Evolutionary conservation across 1,284 basidiomycete species (phyloP).

Genomic region (Cryptococcus amylolentus): DNA sequence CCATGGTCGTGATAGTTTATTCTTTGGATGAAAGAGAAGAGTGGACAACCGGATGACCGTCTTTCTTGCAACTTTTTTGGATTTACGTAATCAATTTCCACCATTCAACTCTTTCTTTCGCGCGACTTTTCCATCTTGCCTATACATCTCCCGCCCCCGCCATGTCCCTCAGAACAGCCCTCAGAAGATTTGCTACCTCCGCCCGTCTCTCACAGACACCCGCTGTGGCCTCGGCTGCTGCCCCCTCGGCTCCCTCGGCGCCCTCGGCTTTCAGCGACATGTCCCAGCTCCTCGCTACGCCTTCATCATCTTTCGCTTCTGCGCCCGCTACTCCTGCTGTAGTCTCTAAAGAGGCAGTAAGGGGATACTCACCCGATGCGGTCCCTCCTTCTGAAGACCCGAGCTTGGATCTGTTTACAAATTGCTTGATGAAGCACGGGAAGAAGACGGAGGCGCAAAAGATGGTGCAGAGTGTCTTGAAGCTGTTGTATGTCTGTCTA

Average conservation of each 20-base stretch:
- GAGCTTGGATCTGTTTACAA: conserved; percentile 67
- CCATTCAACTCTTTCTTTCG: background rate
- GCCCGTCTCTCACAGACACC: background rate
- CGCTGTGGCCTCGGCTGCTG: background rate
- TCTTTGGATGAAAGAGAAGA: background rate
- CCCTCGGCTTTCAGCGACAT: conserved; percentile 9
- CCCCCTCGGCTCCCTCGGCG: background rate
- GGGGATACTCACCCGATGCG: conserved; percentile 34
- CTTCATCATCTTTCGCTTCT: conserved; percentile 5
- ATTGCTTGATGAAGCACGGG: conserved; percentile 64
- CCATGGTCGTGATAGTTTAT: conserved; percentile 16
- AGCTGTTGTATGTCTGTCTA: conserved; percentile 28
- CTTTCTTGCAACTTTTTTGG: conserved; percentile 14
- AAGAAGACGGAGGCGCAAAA: conserved; percentile 63
- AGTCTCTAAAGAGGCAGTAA: background rate
- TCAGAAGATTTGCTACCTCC: conserved; percentile 4
- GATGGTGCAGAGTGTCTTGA: conserved; percentile 60
- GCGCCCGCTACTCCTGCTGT: conserved; percentile 8
- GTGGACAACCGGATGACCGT: background rate
- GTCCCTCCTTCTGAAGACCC: conserved; percentile 73
- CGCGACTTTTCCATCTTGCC: background rate
- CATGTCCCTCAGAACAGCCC: conserved; percentile 19
- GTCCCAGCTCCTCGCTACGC: conserved; percentile 7
- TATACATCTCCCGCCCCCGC: background rate
- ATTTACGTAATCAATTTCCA: background rate